Conservation (phyloP, 2,329 filamentous ascomycete species). For the Clarireedia paspali region DNA sequence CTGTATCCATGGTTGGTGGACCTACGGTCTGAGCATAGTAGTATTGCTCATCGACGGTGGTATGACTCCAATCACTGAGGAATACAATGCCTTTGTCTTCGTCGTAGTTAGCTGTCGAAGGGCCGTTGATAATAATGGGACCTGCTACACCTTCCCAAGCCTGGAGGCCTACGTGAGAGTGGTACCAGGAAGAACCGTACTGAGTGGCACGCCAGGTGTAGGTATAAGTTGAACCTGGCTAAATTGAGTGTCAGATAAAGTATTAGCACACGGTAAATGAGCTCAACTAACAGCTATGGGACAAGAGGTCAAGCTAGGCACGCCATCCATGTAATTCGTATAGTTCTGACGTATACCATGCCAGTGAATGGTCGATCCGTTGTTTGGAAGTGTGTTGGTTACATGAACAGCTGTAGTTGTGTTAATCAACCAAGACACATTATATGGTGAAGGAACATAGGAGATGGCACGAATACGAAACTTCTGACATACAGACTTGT, state of each 20-base stretch:
- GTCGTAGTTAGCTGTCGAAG: conserved; percentile 50
- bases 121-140: conserved; percentile 52
- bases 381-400: conserved; percentile 29
- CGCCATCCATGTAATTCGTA: conserved; percentile 35
- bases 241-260: not conserved
- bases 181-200: conserved; percentile 48
- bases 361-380: conserved; percentile 35
- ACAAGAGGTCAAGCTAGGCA: conserved; percentile 48
- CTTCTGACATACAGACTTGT: no score
- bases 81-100: conserved; percentile 48
- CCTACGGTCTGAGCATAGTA: conserved; percentile 13
- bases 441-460: no score
- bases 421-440: not conserved
- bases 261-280: not conserved
- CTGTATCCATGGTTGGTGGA: conserved; percentile 26
- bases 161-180: conserved; percentile 46
- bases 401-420: conserved; percentile 23
- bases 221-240: conserved; percentile 7
- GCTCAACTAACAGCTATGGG: conserved; percentile 40
- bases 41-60: conserved; percentile 19
- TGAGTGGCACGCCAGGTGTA: conserved; percentile 18
- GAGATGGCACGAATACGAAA: no score
- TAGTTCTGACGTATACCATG: conserved; percentile 39
- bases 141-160: conserved; percentile 50
- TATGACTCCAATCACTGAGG: conserved; percentile 27